Base-by-base conservation (phyloP, 2,329 filamentous ascomycete genomes). In the Arthroderma uncinatum region DNA sequence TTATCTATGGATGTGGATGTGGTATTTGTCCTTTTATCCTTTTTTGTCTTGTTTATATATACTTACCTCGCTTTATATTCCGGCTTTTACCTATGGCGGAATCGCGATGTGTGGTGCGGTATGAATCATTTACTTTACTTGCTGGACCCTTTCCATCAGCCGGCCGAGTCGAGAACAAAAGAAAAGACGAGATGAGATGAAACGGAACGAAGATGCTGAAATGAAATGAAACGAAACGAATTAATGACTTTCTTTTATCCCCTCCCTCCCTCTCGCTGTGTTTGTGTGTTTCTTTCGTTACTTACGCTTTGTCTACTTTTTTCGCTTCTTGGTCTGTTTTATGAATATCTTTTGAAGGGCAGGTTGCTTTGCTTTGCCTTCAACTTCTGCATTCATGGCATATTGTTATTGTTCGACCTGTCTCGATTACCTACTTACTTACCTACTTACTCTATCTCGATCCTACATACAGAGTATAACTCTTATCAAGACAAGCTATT, bases 291-390 rank as follows among this genome's bases (percentile, higher is more conserved):
- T 37, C 50, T 16, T 39, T 23, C 21, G 10, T 59, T 52, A 19
- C 21, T 6, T 44, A 12, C 14, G 42, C 28, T 37, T 54, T 6
- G 5, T 53, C 42, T 25, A n/a, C 30, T 54, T 28, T 56, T 56
- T 58, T 33, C 36, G 14, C 21, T 53, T 53, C 42, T 28, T 58
- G 19, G 9, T 44, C 14, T 53, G 40, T 47, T 44, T 57, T 53
- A n/a, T 16, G 30, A 19, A 55, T 48, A 33, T 37, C n/a, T 54
- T 12, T 48, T 48, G 33, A n/a, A 39, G 33, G 25, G 16, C 4
- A 36, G 30, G 8, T 16, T 55, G n/a, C 40, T 12, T 28, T 57
- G 42, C 28, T 55, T 25, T 9, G 19, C 10, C 23, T 55, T 40
- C 36, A 23, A 30, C 55, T 55, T 53, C 37, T 52, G 25, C 47